These are phyloP conservation scores for Lathyrus sativus DNA, from an alignment of 306 rosid genomes.

Conservation along the genomic window DNA sequence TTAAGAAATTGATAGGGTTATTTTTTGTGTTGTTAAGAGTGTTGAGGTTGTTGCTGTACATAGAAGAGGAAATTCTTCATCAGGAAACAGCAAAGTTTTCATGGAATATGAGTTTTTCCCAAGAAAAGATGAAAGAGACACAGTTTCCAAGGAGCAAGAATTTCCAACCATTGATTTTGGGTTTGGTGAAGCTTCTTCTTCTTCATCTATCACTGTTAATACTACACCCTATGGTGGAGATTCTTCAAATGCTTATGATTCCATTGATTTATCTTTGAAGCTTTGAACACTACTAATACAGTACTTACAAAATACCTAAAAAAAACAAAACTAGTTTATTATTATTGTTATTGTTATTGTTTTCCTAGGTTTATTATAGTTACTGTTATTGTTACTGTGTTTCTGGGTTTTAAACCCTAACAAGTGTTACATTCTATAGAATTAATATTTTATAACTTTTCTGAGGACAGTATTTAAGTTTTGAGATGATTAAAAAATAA, in stretches of 20 bases:
- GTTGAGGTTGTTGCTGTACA: slow-evolving; percentile 77
- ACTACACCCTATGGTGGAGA: slow-evolving; percentile 44
- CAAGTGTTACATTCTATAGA: slow-evolving; percentile 35
- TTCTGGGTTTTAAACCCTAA: slow-evolving; percentile 45
- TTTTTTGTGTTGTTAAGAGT: slow-evolving; percentile 41
- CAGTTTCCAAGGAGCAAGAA: slow-evolving; percentile 52
- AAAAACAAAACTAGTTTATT: too few relatives aligned
- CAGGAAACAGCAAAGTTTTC: slow-evolving; percentile 44
- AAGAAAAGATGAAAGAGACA: slow-evolving; percentile 44
- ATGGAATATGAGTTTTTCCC: slow-evolving; percentile 91
- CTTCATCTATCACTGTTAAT: slow-evolving; percentile 23
- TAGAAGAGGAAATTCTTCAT: slow-evolving; percentile 49
- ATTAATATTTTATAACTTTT: slow-evolving; percentile 26
- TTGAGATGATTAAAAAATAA: background rate
- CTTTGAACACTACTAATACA: slow-evolving; percentile 44
- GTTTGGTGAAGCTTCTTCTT: slow-evolving; percentile 50
- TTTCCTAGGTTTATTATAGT: too few relatives aligned
- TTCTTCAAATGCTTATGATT: slow-evolving; percentile 45
- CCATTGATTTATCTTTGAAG: slow-evolving; percentile 81
- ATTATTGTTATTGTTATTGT: too few relatives aligned
- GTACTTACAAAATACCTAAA: background rate
- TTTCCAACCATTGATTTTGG: slow-evolving; percentile 40
- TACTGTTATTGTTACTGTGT: too few relatives aligned
- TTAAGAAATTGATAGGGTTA: slow-evolving; percentile 4
- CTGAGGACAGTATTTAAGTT: background rate